Evolutionary conservation across 2,329 filamentous ascomycete genomes (phyloP), one percentile per base, ranked within the genome.

Genomic region (Fusarium sp.): DNA sequence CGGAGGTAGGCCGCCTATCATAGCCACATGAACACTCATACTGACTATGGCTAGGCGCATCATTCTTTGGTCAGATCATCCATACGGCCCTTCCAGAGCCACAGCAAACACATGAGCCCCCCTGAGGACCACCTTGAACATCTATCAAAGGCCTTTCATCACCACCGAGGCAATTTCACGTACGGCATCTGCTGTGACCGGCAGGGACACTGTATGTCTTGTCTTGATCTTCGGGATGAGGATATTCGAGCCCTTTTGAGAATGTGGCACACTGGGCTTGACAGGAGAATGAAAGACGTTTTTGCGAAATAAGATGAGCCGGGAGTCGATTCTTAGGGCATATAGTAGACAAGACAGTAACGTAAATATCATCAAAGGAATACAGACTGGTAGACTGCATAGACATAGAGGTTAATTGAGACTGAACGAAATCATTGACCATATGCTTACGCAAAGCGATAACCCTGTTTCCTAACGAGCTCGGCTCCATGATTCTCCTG

Each of bases 141-240:
- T 24, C 26, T 14, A 22, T 26, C n/a, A 13, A 44, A 18, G 26
- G 9, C 11, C 3, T 28, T 44, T 7, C 4, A 24, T 35, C 31
- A 20, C 8, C n/a, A 24, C 12, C 42, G 48, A 24, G 31, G 14
- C 22, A 44, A 45, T 28, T 45, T 69, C 38, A 41, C 28, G 17
- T 41, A 24, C 24, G 66, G 66, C 20, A 22, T 69, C 26, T 69
- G 56, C 20, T 69, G 66, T 24, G n/a, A 26, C 18, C 38, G 31
- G 13, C n/a, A 31, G 17, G 44, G 44, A 4, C 22, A 44, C 14
- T 69, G 63, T n/a, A 26, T 31, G 18, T 63, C 38, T 45, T 69
- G 64, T 26, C 9, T 44, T 9, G 47, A 49, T 17, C 18, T 44
- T 5, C 33, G n/a, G 15, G 44, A n/a, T 12, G 36, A 44, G 24